Percentiles rank a stretch among this genome's conserved stretches.
Evolutionary conservation across 306 rosid species (phyloP).

Genomic region (Cucumis sativus): DNA sequence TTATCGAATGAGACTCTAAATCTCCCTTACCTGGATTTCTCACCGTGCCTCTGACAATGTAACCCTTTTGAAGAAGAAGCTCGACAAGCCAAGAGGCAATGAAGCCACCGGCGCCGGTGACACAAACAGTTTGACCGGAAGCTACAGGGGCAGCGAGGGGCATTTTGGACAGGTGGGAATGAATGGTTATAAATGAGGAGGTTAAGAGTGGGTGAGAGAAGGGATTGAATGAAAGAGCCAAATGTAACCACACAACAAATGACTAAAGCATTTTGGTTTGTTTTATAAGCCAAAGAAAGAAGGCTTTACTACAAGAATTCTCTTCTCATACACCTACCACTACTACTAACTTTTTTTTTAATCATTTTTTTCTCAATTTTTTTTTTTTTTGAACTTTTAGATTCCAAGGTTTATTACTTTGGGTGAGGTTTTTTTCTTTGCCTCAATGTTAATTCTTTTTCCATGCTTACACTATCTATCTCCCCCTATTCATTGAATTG

Average conservation of each 20-base stretch:
- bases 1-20: no score
- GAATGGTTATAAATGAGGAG: background rate
- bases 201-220: background rate
- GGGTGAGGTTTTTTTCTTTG: background rate
- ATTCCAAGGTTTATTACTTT: background rate
- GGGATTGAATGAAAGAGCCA: background rate
- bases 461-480: no score
- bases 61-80: conserved; percentile 58
- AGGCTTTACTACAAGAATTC: background rate
- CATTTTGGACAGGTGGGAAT: background rate
- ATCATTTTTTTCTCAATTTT: background rate
- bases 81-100: conserved; percentile 90
- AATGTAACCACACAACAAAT: background rate
- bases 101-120: conserved; percentile 95
- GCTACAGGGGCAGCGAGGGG: conserved; percentile 17
- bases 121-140: conserved; percentile 54
- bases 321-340: background rate
- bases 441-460: background rate
- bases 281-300: background rate
- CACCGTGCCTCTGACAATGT: conserved; percentile 70
- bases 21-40: conserved; percentile 54
- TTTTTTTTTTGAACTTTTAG: background rate
- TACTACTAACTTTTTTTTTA: background rate
- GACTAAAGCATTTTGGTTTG: conserved; percentile 2
- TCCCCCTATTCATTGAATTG: no score